Evolutionary conservation across 306 rosid genomes (phyloP), one percentile per base, ranked within the genome.

Genomic region (Quercus alba): DNA sequence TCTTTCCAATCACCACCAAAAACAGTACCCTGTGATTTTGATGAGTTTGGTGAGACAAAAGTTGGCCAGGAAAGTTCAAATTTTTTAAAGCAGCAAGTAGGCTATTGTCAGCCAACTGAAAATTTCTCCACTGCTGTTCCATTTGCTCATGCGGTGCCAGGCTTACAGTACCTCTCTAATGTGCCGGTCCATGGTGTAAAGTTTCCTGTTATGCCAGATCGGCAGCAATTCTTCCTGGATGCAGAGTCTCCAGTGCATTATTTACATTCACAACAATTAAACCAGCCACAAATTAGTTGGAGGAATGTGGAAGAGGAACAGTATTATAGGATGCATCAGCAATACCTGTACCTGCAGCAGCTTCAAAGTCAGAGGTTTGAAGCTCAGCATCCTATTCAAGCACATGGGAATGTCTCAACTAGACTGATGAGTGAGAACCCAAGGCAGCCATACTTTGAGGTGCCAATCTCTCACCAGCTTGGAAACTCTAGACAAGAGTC

Each of bases 261-360:
- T 80, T 77, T 74, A 64, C 86, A 76, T 54, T 55, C 84, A 5
- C 88, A 83, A 49, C 86, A 77, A 51, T 28, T 74, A 5, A 80
- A 81, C 72, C 85, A 26, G 57, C 76, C 77, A 64, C 92, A 80
- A 28, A n/a, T 77, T 15, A 63, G 75, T 62, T 84, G 90, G 90
- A 89, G 85, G 46, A 86, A 78, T 70, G 56, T 77, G 38, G 88
- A 82, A 70, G 87, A 82, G 56, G 89, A 82, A 44, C 80, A 82
- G 14, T 68, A 58, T 76, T 72, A 62, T 30, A 59, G 74, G 83
- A 69, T 75, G 75, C 82, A 83, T 64, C 81, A 76, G 51, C 77
- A 77, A 19, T 75, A 84, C 56, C 28, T 71, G 19, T 83, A 74
- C 75, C 13, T 78, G 79, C 90, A 83, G 83, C 87, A 86, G 56